Base-by-base conservation (phyloP, 768 basidiomycete species). In the Cyathus striatus region DNA sequence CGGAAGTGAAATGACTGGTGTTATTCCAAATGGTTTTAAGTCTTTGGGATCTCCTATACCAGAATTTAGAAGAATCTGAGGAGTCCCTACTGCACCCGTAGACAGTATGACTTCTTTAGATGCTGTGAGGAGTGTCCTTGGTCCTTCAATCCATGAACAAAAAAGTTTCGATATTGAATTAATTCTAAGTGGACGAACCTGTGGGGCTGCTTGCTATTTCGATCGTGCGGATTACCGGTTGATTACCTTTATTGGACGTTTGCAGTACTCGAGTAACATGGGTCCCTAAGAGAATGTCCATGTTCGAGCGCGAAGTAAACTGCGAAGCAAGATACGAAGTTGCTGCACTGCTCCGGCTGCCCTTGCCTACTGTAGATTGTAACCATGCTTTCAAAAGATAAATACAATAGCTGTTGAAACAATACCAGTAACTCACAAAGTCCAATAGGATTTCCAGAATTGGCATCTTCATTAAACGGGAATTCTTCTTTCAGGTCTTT, bases 71-170 rank as follows among this genome's bases (percentile, higher is more conserved):
- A 69, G 53, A 23, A 70, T 56, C 2, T 64, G 60, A 0, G 69
- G 63, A 2, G 69, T 68, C 6, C 61, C 64, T 32, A 70, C 50
- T 2, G 62, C 37, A 1, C 70, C 70, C 12, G 63, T 64, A 0
- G 60, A 57, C 4, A 84, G 49, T 14, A 84, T 66, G 42, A 84
- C 63, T 49, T 84, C 81, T 46, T 75, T 76, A 43, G 50, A 55
- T 1, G 79, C 81, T 1, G 48, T 58, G 1, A 58, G 13, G 24
- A 30, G n/a, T n/a, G n/a, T n/a, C n/a, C n/a, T n/a, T n/a, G n/a
- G n/a, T n/a, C n/a, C n/a, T n/a, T n/a, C n/a, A n/a, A n/a, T n/a
- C n/a, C n/a, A n/a, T n/a, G n/a, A n/a, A n/a, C n/a, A n/a, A n/a
- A n/a, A n/a, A n/a, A n/a, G n/a, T n/a, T n/a, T n/a, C n/a, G n/a